Evolutionary conservation across 805 yeast species (phyloP).

Genomic region (Candida qinlingensis): DNA sequence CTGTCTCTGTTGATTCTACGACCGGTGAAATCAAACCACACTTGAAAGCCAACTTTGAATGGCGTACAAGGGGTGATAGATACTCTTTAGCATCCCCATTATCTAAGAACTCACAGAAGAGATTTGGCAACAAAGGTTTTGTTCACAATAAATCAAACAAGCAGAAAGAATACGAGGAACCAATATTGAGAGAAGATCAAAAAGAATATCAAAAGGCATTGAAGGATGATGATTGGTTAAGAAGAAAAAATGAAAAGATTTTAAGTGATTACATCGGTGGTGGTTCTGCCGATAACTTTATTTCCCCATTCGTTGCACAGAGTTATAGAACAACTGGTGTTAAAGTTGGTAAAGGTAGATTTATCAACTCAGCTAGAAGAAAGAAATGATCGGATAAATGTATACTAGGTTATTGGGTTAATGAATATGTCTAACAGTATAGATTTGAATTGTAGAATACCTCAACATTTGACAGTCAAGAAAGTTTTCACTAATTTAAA

Average conservation of each 20-base stretch:
- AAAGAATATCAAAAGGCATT: conserved; percentile 86
- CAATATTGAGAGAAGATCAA: conserved; percentile 85
- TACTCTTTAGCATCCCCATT: conserved; percentile 85
- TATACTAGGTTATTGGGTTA: not conserved
- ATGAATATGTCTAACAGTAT: not conserved
- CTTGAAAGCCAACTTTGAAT: conserved; percentile 84
- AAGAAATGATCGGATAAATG: conserved; percentile 15
- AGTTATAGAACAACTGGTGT: conserved; percentile 65
- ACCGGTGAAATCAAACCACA: conserved; percentile 86
- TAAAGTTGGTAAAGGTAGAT: conserved; percentile 79
- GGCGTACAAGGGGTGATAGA: conserved; percentile 85
- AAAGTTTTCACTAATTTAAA: too few relatives aligned
- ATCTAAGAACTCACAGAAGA: conserved; percentile 66
- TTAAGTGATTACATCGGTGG: conserved; percentile 90
- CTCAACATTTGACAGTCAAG: too few relatives aligned
- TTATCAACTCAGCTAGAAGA: conserved; percentile 60
- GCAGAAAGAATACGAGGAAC: conserved; percentile 43
- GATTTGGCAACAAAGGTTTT: conserved; percentile 72
- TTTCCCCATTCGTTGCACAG: conserved; percentile 78
- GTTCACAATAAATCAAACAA: conserved; percentile 61
- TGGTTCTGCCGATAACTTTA: conserved; percentile 81
- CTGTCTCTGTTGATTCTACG: conserved; percentile 73
- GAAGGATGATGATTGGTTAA: conserved; percentile 83
- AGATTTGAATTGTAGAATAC: too few relatives aligned
- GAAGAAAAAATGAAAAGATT: conserved; percentile 79